Base-by-base conservation (phyloP, 352 stramenopile species). In the Phytophthora agathidicida region DNA sequence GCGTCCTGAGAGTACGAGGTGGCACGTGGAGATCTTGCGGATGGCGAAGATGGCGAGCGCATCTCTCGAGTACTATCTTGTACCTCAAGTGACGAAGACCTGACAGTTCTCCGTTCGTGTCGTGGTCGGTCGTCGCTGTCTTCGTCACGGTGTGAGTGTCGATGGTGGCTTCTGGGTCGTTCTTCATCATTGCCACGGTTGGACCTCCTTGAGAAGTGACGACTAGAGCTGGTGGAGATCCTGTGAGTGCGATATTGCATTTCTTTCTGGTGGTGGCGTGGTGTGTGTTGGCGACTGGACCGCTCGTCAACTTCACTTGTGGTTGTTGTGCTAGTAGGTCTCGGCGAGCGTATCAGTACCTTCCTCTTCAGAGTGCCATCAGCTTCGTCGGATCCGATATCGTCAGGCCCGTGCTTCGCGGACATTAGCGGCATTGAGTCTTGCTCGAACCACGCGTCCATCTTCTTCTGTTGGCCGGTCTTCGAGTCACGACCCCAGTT, bases 371-470 rank as follows among this genome's bases (percentile, higher is more conserved):
- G 26, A 19, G 14, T 60, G 7, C 65, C 60, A 44, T 74, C 60
- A 19, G 65, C 60, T 26, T 68, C 67, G 22, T 85, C 65, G 3
- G 61, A 65, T 22, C 54, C 72, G 4, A 68, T 51, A 7, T 68
- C 53, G 16, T 71, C 68, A 13, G 62, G 51, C 14, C 75, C 80
- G 39, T 87, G 49, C 9, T 60, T 69, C 13, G 77, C 68, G 8
- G 75, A 75, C 8, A 93, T 52, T 9, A 93, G 71, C 10, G 83
- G 77, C 26, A 84, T 60, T 1, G 72, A 87, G 54, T 86, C 73
- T 16, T 89, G 75, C 31, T 90, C 76, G 35, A 91, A 83, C 80
- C 77, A 93, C 6, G 49, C 44, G 26, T 77, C 68, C 4, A 69
- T 56, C 2, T 75, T 61, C 17, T 59, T 67, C 5, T 16, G 7